A percentile compares a stretch with the other conserved stretches of the same genome.
Evolutionary conservation across 1,284 basidiomycete species (phyloP).

Genomic region (Sutorius eximius): DNA sequence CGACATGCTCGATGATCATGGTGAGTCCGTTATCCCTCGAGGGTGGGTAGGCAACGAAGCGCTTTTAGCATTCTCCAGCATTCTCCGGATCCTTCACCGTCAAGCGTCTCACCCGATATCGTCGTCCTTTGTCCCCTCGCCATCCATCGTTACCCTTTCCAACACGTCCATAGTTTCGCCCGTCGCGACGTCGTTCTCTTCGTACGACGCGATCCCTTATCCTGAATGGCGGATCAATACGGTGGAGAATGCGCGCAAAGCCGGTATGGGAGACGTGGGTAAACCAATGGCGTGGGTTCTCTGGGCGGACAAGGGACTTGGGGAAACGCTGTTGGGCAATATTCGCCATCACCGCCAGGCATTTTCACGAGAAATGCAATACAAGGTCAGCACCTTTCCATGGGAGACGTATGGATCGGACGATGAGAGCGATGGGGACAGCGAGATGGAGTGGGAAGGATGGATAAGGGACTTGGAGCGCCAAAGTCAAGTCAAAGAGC

Average conservation of each 20-base stretch:
- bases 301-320: conserved; percentile 35
- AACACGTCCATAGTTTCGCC: conserved; percentile 4
- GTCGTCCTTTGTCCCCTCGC: conserved; percentile 47
- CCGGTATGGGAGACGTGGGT: conserved; percentile 55
- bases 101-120: conserved; percentile 42
- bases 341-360: conserved; percentile 24
- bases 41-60: background rate
- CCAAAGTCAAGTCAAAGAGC: conserved; percentile 32
- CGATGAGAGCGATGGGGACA: conserved; percentile 42
- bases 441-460: conserved; percentile 61
- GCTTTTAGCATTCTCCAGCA: conserved; percentile 48
- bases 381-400: conserved; percentile 8
- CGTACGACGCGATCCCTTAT: conserved; percentile 48
- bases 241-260: conserved; percentile 48
- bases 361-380: conserved; percentile 21
- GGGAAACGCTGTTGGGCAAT: conserved; percentile 20
- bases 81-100: conserved; percentile 63
- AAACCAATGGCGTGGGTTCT: conserved; percentile 51
- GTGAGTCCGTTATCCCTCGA: conserved; percentile 30
- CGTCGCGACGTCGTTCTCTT: conserved; percentile 7
- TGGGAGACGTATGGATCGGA: conserved; percentile 22
- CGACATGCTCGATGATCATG: conserved; percentile 54
- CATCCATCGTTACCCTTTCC: conserved; percentile 29
- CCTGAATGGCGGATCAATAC: conserved; percentile 61
- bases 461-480: conserved; percentile 55